Evolutionary conservation across 2,329 filamentous ascomycete species (phyloP).

Genomic region (Fusarium brevicatenulatum): DNA sequence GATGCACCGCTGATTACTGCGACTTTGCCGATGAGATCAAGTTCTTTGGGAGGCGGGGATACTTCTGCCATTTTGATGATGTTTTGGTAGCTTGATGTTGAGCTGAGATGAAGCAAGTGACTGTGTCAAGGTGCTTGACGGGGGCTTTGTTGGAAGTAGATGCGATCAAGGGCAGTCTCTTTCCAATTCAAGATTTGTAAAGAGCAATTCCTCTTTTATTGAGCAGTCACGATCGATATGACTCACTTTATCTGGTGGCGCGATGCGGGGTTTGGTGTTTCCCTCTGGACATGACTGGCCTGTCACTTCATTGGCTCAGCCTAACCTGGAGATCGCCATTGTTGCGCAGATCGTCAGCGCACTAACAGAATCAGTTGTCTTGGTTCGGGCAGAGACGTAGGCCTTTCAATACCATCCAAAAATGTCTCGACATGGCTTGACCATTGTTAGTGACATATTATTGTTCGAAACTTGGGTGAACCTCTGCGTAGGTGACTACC

Average conservation of each 20-base stretch:
- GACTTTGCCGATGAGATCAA: conserved; percentile 31
- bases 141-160: rapidly evolving
- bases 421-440: rapidly evolving
- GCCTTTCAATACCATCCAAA: background rate
- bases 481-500: rapidly evolving
- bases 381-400: background rate
- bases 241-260: background rate
- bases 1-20: conserved; percentile 38
- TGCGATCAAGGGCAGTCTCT: rapidly evolving
- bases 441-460: rapidly evolving
- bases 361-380: background rate
- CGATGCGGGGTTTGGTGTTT: background rate
- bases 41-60: conserved; percentile 3
- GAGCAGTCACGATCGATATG: background rate
- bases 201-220: rapidly evolving
- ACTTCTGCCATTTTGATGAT: background rate
- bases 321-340: background rate
- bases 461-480: background rate
- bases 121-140: background rate
- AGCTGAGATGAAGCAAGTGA: rapidly evolving
- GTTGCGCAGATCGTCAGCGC: background rate
- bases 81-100: background rate
- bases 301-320: background rate
- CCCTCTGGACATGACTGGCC: background rate
- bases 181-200: rapidly evolving